Percentiles rank a stretch among this genome's conserved stretches.
Evolutionary conservation across 805 yeast genomes (phyloP).

Genomic region (Saccharomycopsis sp.): DNA sequence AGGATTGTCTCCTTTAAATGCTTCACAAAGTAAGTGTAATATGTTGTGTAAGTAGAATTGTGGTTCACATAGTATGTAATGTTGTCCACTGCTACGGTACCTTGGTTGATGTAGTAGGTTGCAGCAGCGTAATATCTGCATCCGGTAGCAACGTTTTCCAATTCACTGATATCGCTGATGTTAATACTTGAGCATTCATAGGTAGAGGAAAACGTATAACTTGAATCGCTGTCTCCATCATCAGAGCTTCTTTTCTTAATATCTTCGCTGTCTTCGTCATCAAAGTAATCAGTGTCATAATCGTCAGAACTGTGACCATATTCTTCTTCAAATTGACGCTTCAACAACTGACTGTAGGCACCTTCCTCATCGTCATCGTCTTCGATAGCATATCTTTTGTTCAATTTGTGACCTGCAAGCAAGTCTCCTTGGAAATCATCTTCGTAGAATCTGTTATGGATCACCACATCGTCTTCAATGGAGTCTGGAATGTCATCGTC

Average conservation of each 20-base stretch:
- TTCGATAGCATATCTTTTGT: not conserved
- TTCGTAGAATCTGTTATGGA: not conserved
- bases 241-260: not conserved
- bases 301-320: not conserved
- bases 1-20: constrained; percentile 9
- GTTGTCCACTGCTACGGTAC: constrained; percentile 10
- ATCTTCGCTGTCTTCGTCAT: not conserved
- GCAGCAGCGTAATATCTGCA: constrained; percentile 13
- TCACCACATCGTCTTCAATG: not conserved
- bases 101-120: constrained; percentile 11
- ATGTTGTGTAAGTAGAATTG: constrained; percentile 5
- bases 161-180: not conserved
- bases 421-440: not conserved
- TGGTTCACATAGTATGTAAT: constrained; percentile 13
- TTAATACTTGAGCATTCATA: not conserved
- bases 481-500: not conserved
- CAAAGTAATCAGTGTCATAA: not conserved
- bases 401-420: not conserved
- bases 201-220: not conserved
- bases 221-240: not conserved
- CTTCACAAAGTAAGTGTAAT: constrained; percentile 13
- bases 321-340: not conserved
- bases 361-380: not conserved
- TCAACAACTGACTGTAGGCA: not conserved
- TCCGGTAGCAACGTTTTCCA: constrained; percentile 8